Percentiles rank a stretch among this genome's conserved stretches.
Conservation (phyloP, 495 filamentous ascomycete species). For the Chaetomium fimeti region DNA sequence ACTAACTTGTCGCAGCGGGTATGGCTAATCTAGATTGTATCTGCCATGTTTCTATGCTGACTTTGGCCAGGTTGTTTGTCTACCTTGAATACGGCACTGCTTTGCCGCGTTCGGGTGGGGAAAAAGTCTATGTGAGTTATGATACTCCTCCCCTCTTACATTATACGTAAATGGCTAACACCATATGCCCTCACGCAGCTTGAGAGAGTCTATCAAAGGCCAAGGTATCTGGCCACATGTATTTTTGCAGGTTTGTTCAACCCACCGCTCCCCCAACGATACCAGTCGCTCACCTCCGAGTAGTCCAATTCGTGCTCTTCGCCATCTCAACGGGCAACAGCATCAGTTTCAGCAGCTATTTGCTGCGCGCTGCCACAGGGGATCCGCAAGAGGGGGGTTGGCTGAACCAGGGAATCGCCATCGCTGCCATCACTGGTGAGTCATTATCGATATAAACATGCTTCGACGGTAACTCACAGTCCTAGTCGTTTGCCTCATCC, state of each 20-base stretch:
- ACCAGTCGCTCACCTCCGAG: not conserved
- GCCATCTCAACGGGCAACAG: constrained; percentile 38
- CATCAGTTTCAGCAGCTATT: constrained; percentile 38
- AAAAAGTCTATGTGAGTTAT: constrained; percentile 38
- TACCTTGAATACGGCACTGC: constrained; percentile 41
- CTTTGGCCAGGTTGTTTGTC: constrained; percentile 32
- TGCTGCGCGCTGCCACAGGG: constrained; percentile 29
- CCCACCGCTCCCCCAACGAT: not conserved
- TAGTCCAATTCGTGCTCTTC: constrained; percentile 44
- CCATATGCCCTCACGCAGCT: constrained; percentile 19
- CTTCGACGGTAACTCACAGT: not conserved
- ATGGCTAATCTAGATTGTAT: not conserved
- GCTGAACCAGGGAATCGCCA: constrained; percentile 36
- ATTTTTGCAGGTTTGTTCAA: constrained; percentile 33
- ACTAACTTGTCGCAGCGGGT: constrained; percentile 25
- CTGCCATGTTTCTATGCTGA: constrained; percentile 2
- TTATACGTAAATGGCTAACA: not conserved
- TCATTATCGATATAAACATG: not conserved
- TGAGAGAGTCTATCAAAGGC: constrained; percentile 37
- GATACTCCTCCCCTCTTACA: not conserved
- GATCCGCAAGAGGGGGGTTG: constrained; percentile 28
- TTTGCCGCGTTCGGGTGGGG: constrained; percentile 36
- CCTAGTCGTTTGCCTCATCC: constrained; percentile 55
- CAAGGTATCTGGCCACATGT: constrained; percentile 38
- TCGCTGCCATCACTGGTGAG: constrained; percentile 44